Conservation (phyloP, 306 rosid genomes). For the Potentilla sterilis region DNA sequence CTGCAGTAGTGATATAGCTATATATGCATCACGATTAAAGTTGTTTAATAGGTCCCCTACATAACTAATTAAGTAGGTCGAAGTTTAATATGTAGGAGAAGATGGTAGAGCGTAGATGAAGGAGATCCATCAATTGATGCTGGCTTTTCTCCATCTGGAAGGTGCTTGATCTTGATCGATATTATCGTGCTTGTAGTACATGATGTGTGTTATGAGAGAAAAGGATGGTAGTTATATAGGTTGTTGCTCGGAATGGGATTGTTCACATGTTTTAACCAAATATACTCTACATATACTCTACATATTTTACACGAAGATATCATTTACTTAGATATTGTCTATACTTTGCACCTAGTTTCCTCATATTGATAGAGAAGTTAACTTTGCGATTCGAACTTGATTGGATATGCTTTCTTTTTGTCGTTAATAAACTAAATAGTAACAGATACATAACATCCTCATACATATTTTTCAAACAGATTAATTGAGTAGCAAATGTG, state of each 20-base stretch:
- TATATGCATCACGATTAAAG: conserved; percentile 7
- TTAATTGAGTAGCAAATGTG: neutral
- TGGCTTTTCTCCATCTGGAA: conserved; percentile 25
- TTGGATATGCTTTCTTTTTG: neutral
- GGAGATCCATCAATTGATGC: conserved; percentile 29
- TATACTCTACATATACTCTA: neutral
- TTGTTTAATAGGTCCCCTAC: conserved; percentile 32
- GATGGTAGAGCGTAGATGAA: conserved; percentile 18
- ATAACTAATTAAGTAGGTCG: conserved; percentile 22
- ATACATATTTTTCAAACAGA: no score
- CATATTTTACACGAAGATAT: neutral
- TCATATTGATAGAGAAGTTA: neutral
- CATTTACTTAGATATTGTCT: neutral
- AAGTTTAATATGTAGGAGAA: conserved; percentile 25
- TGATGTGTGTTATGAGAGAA: conserved; percentile 12
- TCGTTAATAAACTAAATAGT: neutral
- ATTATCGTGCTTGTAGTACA: conserved; percentile 16
- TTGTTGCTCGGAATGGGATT: conserved; percentile 41
- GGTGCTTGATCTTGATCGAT: conserved; percentile 41
- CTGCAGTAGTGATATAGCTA: no score
- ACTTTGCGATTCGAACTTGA: neutral
- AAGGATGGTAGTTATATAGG: conserved; percentile 7
- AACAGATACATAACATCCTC: neutral
- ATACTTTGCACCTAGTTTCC: neutral
- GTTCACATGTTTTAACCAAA: conserved; percentile 28